Base-by-base conservation (phyloP, 331 rosid genomes). In the Spiraea crenata region DNA sequence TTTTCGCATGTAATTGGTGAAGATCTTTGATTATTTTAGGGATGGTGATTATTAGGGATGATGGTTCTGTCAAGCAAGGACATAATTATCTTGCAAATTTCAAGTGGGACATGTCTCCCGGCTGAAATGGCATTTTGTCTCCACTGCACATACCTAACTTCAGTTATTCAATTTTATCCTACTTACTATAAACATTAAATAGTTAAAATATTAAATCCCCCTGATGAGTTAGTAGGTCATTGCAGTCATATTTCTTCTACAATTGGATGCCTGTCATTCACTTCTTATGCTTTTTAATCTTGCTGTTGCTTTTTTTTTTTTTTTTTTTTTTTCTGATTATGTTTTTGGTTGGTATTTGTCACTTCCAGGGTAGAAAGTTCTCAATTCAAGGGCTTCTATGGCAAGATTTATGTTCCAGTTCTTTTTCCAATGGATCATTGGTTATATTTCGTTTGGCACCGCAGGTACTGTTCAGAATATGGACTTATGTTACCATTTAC, bases 371-470 rank as follows among this genome's bases (percentile, higher is more conserved):
- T 70, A 80, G 88, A 45, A 93, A 91, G 80, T 93, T 93, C 86
- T 93, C 99, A 25, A 73, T 93, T 80, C 87, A 82, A 76, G 99
- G 99, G 64, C 96, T 93, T 71, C 67, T 93, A 77, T 96, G 96
- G 58, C 76, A 85, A 78, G 97, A 89, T 70, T 47, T 82, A 44
- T 61, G 80, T 83, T 83, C 96, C 2, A 69, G 70, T 74, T 76
- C 90, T 84, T 93, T 91, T 78, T 79, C 49, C 77, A 85, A 84
- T 80, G 99, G 99, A 77, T 63, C 92, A 35, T 77, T 93, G 82
- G 97, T 93, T 51, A 79, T 93, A 87, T 91, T 93, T 83, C 99
- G 99, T 64, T 72, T 93, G 88, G 99, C 99, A 76, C 99, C 99
- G 12, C 99, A 93, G 95, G 99, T 93, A 84, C 67, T 67, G 59